Percentiles rank a stretch among this genome's conserved stretches.
Conservation (phyloP, 2,329 filamentous ascomycete genomes). For the Xylariales sp. region DNA sequence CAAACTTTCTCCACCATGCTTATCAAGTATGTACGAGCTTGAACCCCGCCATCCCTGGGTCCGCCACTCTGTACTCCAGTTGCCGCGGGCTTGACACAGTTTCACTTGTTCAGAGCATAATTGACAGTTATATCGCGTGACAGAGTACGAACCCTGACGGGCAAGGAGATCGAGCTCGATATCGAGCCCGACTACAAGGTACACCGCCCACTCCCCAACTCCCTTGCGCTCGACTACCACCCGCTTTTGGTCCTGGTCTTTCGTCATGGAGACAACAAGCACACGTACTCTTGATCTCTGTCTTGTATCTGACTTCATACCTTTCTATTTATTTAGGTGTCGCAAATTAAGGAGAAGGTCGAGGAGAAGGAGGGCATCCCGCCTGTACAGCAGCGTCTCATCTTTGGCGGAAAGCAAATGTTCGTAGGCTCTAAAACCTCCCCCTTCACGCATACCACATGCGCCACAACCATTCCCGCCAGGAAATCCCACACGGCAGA, state of each 20-base stretch:
- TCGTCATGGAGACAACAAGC: not conserved
- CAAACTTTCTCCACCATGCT: conserved; percentile 30
- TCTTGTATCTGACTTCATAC: not conserved
- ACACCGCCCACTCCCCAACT: conserved; percentile 12
- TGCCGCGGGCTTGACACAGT: too few relatives aligned
- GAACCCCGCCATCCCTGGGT: conserved; percentile 6
- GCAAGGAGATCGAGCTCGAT: conserved; percentile 98
- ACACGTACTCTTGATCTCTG: too few relatives aligned
- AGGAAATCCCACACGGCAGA: not conserved
- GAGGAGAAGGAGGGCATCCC: conserved; percentile 99
- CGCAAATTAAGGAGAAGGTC: conserved; percentile 96
- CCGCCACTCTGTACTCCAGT: too few relatives aligned
- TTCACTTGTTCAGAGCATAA: too few relatives aligned
- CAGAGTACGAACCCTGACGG: conserved; percentile 95
- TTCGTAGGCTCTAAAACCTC: conserved; percentile 37
- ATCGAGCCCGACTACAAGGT: conserved; percentile 95
- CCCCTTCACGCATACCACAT: too few relatives aligned
- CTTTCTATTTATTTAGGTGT: conserved; percentile 65
- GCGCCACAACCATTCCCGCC: too few relatives aligned
- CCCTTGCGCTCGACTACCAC: not conserved
- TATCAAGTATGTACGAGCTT: conserved; percentile 45
- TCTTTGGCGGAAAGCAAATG: conserved; percentile 98
- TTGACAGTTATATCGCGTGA: too few relatives aligned
- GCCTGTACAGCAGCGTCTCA: conserved; percentile 91
- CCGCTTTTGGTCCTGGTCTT: not conserved